A percentile compares a stretch with the other conserved stretches of the same genome.
phyloP scores from a whole-genome alignment of 495 filamentous ascomycete species.

The Oidiodendron maius region DNA sequence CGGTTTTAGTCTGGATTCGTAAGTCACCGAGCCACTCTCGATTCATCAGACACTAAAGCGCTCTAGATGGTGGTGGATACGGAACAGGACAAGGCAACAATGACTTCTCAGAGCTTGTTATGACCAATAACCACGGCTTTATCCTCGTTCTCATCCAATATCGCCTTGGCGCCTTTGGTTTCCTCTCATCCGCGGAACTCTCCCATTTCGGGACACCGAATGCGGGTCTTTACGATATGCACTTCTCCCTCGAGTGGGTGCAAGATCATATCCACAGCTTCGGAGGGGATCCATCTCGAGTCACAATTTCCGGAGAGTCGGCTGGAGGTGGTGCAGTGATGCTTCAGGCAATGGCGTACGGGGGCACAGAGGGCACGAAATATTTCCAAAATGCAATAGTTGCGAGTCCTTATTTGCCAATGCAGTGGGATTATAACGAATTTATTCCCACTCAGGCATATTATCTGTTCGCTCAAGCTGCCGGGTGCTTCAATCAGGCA shows the following conservation, averaged over 20 bases:
- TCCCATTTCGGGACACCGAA: slow-evolving; percentile 51
- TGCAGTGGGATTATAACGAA: slow-evolving; percentile 45
- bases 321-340: slow-evolving; percentile 61
- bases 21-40: slow-evolving; percentile 48
- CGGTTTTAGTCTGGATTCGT: slow-evolving; percentile 46
- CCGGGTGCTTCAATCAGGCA: slow-evolving; percentile 38
- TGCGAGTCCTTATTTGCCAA: slow-evolving; percentile 35
- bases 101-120: slow-evolving; percentile 33
- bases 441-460: slow-evolving; percentile 46
- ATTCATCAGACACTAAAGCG: slow-evolving; percentile 30
- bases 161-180: slow-evolving; percentile 56
- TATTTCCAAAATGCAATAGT: slow-evolving; percentile 26
- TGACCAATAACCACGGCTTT: slow-evolving; percentile 36
- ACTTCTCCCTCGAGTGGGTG: slow-evolving; percentile 66
- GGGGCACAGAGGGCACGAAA: slow-evolving; percentile 29
- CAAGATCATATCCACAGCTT: slow-evolving; percentile 61
- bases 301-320: slow-evolving; percentile 67
- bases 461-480: slow-evolving; percentile 45
- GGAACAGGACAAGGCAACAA: slow-evolving; percentile 30
- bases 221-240: slow-evolving; percentile 60
- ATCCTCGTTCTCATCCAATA: slow-evolving; percentile 40
- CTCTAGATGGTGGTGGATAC: slow-evolving; percentile 42
- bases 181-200: slow-evolving; percentile 39
- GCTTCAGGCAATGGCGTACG: slow-evolving; percentile 55
- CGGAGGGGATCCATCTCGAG: slow-evolving; percentile 56